These are phyloP conservation scores for Plasmodium berghei DNA, from an alignment of 169 alveolate genomes.

Conservation along the genomic window DNA sequence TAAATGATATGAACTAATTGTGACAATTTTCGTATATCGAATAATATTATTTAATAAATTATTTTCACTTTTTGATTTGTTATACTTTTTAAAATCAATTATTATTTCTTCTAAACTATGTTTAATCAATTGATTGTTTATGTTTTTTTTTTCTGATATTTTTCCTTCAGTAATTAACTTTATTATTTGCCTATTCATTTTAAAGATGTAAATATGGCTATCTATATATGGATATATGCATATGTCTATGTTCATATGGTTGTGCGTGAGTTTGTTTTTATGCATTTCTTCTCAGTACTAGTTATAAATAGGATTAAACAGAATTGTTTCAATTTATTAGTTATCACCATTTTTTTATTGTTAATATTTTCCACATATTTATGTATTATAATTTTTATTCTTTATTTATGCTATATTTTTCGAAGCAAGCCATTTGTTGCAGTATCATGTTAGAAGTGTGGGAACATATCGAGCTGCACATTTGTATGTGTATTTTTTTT, in stretches of 20 bases:
- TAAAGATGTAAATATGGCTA: not conserved
- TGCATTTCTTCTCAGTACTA: too few species aligned
- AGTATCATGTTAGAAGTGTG: too few species aligned
- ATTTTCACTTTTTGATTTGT: not conserved
- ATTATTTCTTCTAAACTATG: slow-evolving; percentile 27
- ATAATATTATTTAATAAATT: slow-evolving; percentile 28
- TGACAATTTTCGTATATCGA: slow-evolving; percentile 34
- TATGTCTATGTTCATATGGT: not conserved
- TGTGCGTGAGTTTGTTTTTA: not conserved
- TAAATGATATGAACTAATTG: not conserved
- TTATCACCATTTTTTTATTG: too few species aligned
- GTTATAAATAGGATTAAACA: too few species aligned
- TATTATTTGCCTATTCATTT: slow-evolving; percentile 35
- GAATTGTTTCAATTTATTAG: too few species aligned
- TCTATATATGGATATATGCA: not conserved
- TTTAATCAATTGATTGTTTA: slow-evolving; percentile 19
- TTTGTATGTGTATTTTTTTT: too few species aligned
- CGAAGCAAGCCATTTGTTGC: too few species aligned
- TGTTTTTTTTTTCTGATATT: slow-evolving; percentile 35
- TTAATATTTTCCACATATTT: too few species aligned
- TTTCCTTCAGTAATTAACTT: slow-evolving; percentile 10
- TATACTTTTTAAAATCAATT: slow-evolving; percentile 13
- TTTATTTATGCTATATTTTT: too few species aligned
- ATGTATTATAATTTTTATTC: too few species aligned
- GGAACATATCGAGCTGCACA: too few species aligned